Conservation (phyloP, 306 rosid genomes). For the Corylus americana region DNA sequence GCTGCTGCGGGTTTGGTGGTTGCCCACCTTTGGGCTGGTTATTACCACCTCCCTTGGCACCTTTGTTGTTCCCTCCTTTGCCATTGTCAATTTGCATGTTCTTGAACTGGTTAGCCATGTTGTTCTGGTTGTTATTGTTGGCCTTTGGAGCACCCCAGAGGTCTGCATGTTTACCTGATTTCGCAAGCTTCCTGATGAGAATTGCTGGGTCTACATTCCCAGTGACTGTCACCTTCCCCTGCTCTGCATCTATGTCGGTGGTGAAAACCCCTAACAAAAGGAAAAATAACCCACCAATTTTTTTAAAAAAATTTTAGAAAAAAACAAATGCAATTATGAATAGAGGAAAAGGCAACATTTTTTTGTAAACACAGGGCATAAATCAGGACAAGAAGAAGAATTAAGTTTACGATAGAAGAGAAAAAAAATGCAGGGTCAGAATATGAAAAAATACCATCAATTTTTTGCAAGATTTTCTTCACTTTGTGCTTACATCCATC, state of each 20-base stretch:
- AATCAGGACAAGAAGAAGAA: not conserved
- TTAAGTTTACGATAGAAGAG: not conserved
- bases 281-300: not conserved
- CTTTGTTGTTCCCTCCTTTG: slow-evolving; percentile 48
- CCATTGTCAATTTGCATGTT: slow-evolving; percentile 59
- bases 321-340: too few relatives aligned
- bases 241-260: slow-evolving; percentile 83
- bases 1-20: slow-evolving; percentile 16
- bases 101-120: slow-evolving; percentile 57
- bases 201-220: slow-evolving; percentile 84
- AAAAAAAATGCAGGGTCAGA: not conserved
- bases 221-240: slow-evolving; percentile 85
- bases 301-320: too few relatives aligned
- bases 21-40: slow-evolving; percentile 51
- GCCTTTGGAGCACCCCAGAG: slow-evolving; percentile 70
- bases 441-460: slow-evolving; percentile 62
- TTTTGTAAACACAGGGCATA: not conserved
- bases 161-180: slow-evolving; percentile 93
- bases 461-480: slow-evolving; percentile 90
- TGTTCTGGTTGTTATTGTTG: slow-evolving; percentile 41
- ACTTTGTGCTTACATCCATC: slow-evolving; percentile 96
- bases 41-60: slow-evolving; percentile 55
- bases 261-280: slow-evolving; percentile 69
- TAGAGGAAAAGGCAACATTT: not conserved
- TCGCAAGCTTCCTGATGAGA: slow-evolving; percentile 80